Base-by-base conservation (phyloP, 148 eudicot species). In the Rhododendron williamsianum region DNA sequence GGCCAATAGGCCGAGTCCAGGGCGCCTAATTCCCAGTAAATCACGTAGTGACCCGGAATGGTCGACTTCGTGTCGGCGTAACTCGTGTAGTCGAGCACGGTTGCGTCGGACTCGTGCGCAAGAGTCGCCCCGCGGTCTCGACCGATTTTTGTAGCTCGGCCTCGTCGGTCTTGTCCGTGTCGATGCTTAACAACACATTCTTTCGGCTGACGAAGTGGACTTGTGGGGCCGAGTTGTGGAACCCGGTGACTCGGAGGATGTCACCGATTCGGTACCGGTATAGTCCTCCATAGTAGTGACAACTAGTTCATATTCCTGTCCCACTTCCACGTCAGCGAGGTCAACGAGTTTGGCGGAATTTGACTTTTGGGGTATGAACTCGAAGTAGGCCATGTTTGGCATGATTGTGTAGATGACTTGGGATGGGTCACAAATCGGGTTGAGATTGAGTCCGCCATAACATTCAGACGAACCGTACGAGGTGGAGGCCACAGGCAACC, bases 21-120 rank as follows among this genome's bases (percentile, higher is more conserved):
- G 3, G 82, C 89, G 48, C 89, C 52, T 15, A 95, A 58, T 85
- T 95, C 98, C 92, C 93, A 94, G 74, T 93, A 95, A 0, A 95
- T 86, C 7, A 95, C 98, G 72, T 95, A 95, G 54, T 95, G 98
- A 4, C 98, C 98, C 13, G 96, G 98, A 33, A 95, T 93, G 0
- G 92, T 91, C 12, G 33, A 23, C 3, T 36, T 87, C 0, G 94
- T 92, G 65, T 95, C 98, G 0, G 96, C 96, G 41, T 84, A 93
- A 41, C 97, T 94, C 25, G 98, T 95, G 93, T 95, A 95, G 89
- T 95, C 97, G 0, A 89, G 92, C 4, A 95, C 94, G 56, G 92
- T 92, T 1, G 95, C 84, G 72, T 86, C 78, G 92, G 88, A 93
- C 13, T 86, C 76, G 1, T 10, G 21, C 19, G 5, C 38, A 71